Evolutionary conservation across 768 basidiomycete species (phyloP), one percentile per base, ranked within the genome.

Genomic region (Mrakia gelida): DNA sequence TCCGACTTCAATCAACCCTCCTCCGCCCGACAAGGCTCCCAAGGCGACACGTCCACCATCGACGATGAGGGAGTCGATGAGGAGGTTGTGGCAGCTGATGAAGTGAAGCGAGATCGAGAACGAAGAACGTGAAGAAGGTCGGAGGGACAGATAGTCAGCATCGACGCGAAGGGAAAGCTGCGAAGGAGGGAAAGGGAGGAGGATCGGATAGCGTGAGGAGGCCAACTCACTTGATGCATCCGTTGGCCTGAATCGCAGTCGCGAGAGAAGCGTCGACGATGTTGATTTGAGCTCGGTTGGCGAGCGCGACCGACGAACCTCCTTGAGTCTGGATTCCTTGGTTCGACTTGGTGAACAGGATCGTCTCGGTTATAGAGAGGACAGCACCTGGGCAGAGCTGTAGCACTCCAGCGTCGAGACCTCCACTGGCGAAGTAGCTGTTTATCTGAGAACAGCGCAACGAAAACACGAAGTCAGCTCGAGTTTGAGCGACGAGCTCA

Each of bases 41-140:
- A 38, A 38, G 8, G 75, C 65, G 0, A 61, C 15, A 11, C 75
- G 75, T 16, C 28, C 30, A 9, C 75, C 75, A n/a, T 75, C 61
- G 43, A 75, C 10, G n/a, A 75, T 13, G 8, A 75, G 52, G 3
- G 62, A 61, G 75, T 61, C 26, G 7, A 75, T 28, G 38, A 23
- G 18, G 5, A 75, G 26, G 28, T 75, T 63, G 63, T 75, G 11
- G 52, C 75, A 75, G 62, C 73, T 75, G 63, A 18, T 65, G 63
- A 21, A 21, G 1, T 3, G 59, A n/a, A 18, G 9, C 9, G 59
- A 59, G 59, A 28, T 34, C 4, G 73, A 61, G 30, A 13, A 15
- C 5, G 45, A 45, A 15, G 45, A 32, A 13, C 45, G 45, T 10
- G 45, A 45, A 45, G 45, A 43, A n/a, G 65, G 13, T n/a, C 8